Conservation (phyloP, 2,329 filamentous ascomycete genomes). For the Diplodia sapinea region DNA sequence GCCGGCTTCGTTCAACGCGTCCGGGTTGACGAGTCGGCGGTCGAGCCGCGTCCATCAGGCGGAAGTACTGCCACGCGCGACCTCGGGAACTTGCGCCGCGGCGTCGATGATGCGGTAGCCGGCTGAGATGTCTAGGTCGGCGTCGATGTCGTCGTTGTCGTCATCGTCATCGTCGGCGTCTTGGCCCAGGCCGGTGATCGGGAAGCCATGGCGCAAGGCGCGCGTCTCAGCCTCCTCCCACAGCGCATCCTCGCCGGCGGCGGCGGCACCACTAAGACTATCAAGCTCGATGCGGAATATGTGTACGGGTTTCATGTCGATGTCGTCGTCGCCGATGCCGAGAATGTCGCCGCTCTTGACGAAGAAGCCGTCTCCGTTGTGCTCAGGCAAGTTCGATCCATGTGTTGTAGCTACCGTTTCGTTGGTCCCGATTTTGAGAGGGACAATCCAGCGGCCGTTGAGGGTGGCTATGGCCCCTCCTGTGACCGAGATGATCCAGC, state of each 20-base stretch:
- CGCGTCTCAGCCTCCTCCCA: constrained; percentile 27
- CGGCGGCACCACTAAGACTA: background rate
- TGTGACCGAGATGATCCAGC: constrained; percentile 15
- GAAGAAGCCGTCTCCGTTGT: background rate
- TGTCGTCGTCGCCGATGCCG: constrained; percentile 16
- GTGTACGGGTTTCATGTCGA: background rate
- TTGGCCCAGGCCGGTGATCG: constrained; percentile 10
- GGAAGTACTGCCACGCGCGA: background rate
- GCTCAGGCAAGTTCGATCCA: background rate
- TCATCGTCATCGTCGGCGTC: background rate
- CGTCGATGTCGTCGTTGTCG: constrained; percentile 1
- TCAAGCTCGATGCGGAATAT: constrained; percentile 15
- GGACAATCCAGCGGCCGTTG: constrained; percentile 4
- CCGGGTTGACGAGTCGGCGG: constrained; percentile 35
- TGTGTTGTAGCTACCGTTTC: too few relatives aligned
- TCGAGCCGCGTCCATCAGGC: constrained; percentile 37
- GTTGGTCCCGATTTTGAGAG: too few relatives aligned
- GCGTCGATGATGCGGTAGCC: constrained; percentile 20
- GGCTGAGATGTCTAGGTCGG: constrained; percentile 32
- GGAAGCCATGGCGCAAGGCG: constrained; percentile 32
- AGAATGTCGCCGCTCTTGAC: constrained; percentile 22
- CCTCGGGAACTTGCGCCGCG: background rate
- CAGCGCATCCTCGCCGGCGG: background rate
- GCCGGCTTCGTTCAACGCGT: constrained; percentile 34
- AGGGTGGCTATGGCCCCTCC: background rate